Evolutionary conservation across 208 protist species (phyloP).

Genomic region (Polymyxa betae): DNA sequence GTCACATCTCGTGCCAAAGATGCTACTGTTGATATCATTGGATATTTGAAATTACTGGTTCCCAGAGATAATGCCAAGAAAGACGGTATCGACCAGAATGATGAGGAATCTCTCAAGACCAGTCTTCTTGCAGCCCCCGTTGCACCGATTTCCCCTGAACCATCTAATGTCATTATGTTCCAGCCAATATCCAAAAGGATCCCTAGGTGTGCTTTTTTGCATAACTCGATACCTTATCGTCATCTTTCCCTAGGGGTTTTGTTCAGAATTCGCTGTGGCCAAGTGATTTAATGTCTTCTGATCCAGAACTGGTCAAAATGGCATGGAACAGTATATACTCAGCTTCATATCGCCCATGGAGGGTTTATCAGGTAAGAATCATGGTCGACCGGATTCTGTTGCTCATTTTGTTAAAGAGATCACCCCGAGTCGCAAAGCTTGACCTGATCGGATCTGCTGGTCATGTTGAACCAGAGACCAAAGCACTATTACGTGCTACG

Average conservation of each 20-base stretch:
- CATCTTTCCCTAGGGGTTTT: not conserved
- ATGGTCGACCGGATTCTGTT: not conserved
- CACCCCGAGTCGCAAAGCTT: not conserved
- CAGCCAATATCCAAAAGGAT: not conserved
- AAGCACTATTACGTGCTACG: not conserved
- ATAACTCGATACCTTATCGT: not conserved
- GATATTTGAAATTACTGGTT: not conserved
- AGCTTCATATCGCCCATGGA: not conserved
- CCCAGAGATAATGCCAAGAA: not conserved
- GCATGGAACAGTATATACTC: not conserved
- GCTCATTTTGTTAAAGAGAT: no score
- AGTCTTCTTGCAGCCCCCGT: no score
- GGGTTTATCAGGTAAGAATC: no score
- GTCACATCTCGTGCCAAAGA: not conserved
- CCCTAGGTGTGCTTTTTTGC: not conserved
- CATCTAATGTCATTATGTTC: not conserved
- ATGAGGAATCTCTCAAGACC: no score
- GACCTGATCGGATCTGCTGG: not conserved
- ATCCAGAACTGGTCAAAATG: not conserved
- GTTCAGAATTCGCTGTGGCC: not conserved
- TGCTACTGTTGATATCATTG: not conserved
- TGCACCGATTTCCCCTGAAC: no score
- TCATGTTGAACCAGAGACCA: constrained; percentile 2
- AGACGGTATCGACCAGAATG: not conserved
- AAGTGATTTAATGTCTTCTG: not conserved